Percentiles rank a stretch among this genome's conserved stretches.
Conservation (phyloP, 805 yeast species). For the Yarrowia sp. region DNA sequence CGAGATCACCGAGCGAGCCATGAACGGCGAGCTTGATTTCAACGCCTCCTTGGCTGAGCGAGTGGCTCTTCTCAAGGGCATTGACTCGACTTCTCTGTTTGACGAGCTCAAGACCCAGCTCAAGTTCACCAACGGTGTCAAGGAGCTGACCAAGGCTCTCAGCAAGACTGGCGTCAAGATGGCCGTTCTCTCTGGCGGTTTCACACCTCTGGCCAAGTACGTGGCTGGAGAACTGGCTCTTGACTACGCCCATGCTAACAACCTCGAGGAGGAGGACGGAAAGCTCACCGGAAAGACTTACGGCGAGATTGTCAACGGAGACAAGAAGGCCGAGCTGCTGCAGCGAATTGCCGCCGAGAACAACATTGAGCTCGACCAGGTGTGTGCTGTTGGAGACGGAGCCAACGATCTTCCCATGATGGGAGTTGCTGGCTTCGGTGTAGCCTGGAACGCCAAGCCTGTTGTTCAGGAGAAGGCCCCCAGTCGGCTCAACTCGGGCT, state of each 20-base stretch:
- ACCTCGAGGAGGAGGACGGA: slow-evolving; percentile 55
- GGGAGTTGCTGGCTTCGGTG: slow-evolving; percentile 88
- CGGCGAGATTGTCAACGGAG: slow-evolving; percentile 88
- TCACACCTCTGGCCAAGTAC: slow-evolving; percentile 82
- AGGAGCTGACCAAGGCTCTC: slow-evolving; percentile 68
- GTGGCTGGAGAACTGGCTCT: slow-evolving; percentile 71
- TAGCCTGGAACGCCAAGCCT: slow-evolving; percentile 98
- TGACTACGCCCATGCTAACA: slow-evolving; percentile 91
- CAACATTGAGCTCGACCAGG: slow-evolving; percentile 50
- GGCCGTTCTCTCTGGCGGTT: slow-evolving; percentile 95
- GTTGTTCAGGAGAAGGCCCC: slow-evolving; percentile 87
- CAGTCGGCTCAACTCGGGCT: slow-evolving; percentile 73
- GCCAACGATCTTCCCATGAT: slow-evolving; percentile 95
- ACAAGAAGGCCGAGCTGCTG: slow-evolving; percentile 76
- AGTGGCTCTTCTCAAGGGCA: slow-evolving; percentile 81
- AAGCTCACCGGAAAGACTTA: slow-evolving; percentile 74
- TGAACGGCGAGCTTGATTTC: slow-evolving; percentile 97
- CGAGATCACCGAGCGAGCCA: slow-evolving; percentile 87
- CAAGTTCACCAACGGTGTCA: slow-evolving; percentile 83
- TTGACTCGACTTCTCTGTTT: slow-evolving; percentile 73
- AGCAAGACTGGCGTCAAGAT: slow-evolving; percentile 67
- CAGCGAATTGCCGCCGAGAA: slow-evolving; percentile 53
- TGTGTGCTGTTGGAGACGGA: slow-evolving; percentile 95
- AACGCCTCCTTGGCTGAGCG: slow-evolving; percentile 77
- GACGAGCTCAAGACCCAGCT: slow-evolving; percentile 75